phyloP scores from a whole-genome alignment of 1,284 basidiomycete species.

The Mrakiaceae sp. region DNA sequence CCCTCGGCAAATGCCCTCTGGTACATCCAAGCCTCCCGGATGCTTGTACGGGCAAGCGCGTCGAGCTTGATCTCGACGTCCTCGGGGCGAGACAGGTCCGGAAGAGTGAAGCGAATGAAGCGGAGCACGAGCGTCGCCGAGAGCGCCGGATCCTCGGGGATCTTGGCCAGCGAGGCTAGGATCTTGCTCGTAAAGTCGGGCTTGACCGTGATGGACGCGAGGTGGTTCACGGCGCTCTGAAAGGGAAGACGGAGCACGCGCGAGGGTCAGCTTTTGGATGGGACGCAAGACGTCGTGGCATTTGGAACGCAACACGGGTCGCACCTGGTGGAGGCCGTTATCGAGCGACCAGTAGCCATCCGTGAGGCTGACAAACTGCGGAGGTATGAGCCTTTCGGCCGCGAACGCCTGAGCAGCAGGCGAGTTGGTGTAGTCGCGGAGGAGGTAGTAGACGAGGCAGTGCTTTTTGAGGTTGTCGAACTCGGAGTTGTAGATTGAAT shows the following conservation, averaged over 20 bases:
- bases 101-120: slow-evolving; percentile 22
- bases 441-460: slow-evolving; percentile 59
- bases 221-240: slow-evolving; percentile 48
- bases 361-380: slow-evolving; percentile 55
- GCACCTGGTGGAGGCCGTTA: slow-evolving; percentile 37
- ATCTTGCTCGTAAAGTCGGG: slow-evolving; percentile 63
- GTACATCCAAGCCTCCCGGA: slow-evolving; percentile 59
- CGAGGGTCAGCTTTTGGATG: neutral
- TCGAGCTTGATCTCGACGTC: slow-evolving; percentile 56
- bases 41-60: slow-evolving; percentile 50
- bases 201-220: slow-evolving; percentile 59
- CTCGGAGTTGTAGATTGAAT: slow-evolving; percentile 46
- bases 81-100: slow-evolving; percentile 45
- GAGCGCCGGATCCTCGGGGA: slow-evolving; percentile 50
- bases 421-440: slow-evolving; percentile 54
- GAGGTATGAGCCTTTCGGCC: slow-evolving; percentile 49
- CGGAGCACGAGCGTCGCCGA: slow-evolving; percentile 12
- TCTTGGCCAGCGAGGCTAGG: slow-evolving; percentile 51
- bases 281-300: neutral
- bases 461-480: slow-evolving; percentile 66
- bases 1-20: slow-evolving; percentile 32
- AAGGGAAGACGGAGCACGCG: neutral
- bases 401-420: slow-evolving; percentile 37
- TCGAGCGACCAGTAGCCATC: slow-evolving; percentile 72
- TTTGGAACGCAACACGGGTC: neutral